Conservation (phyloP, 345 rosid species). For the Pelargonium nanum region DNA sequence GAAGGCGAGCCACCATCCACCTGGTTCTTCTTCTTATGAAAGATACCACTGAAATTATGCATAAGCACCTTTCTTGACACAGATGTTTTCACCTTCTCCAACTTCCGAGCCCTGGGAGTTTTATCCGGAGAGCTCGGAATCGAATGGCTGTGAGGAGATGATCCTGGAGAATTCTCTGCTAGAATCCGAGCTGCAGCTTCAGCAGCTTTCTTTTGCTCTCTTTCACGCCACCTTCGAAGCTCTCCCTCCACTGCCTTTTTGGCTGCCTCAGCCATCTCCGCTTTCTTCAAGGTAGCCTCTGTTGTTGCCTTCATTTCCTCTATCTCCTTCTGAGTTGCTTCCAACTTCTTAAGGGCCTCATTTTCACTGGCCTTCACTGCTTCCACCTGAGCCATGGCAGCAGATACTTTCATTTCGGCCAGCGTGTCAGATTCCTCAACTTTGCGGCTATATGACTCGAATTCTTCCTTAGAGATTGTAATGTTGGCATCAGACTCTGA, state of each 20-base stretch:
- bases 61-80: conserved; percentile 51
- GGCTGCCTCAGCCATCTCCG: conserved; percentile 95
- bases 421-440: conserved; percentile 61
- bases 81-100: conserved; percentile 50
- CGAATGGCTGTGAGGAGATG: conserved; percentile 52
- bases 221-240: conserved; percentile 76
- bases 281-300: conserved; percentile 60
- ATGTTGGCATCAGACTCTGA: conserved; percentile 70
- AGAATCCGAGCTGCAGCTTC: conserved; percentile 67
- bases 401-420: conserved; percentile 89
- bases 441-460: conserved; percentile 61
- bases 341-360: conserved; percentile 68
- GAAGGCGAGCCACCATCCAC: conserved; percentile 79
- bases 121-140: conserved; percentile 38
- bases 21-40: conserved; percentile 71
- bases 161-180: conserved; percentile 41
- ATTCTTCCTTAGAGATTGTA: conserved; percentile 74
- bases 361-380: conserved; percentile 91
- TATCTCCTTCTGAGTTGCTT: conserved; percentile 62
- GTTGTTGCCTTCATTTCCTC: conserved; percentile 65
- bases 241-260: conserved; percentile 91
- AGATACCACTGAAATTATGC: conserved; percentile 61
- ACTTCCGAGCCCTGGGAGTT: conserved; percentile 25
- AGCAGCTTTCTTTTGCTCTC: conserved; percentile 81
- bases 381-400: conserved; percentile 91